Percentiles rank a stretch among this genome's conserved stretches.
These are phyloP conservation scores for Amanita phalloides DNA, from an alignment of 768 basidiomycete genomes.

Conservation along the genomic window DNA sequence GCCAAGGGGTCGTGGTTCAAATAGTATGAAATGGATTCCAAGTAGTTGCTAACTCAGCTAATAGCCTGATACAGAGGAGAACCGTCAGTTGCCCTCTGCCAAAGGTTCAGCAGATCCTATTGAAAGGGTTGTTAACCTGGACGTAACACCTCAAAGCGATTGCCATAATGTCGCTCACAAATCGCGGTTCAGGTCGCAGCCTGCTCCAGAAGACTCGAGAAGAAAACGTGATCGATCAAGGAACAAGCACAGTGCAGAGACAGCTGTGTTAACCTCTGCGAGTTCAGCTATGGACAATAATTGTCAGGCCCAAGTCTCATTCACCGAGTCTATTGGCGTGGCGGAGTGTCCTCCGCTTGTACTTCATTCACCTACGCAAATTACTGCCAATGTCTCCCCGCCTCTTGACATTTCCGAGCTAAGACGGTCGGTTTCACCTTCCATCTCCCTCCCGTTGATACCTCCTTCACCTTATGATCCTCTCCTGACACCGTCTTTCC, in stretches of 20 bases:
- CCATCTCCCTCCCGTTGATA: slow-evolving; percentile 22
- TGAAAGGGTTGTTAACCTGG: slow-evolving; percentile 31
- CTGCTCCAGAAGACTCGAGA: slow-evolving; percentile 14
- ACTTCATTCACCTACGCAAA: slow-evolving; percentile 21
- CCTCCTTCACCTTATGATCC: slow-evolving; percentile 74
- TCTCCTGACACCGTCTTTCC: slow-evolving; percentile 62
- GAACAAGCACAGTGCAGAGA: slow-evolving; percentile 10
- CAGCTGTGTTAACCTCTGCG: slow-evolving; percentile 15
- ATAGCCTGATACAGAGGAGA: slow-evolving; percentile 36
- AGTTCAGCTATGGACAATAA: slow-evolving; percentile 13
- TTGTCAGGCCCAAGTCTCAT: slow-evolving; percentile 7
- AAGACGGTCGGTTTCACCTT: slow-evolving; percentile 17
- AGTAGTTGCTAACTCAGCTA: background rate
- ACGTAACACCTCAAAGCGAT: slow-evolving; percentile 28
- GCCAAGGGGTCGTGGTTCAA: slow-evolving; percentile 50
- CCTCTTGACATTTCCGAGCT: slow-evolving; percentile 13
- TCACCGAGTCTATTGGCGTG: slow-evolving; percentile 12
- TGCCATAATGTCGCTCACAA: slow-evolving; percentile 25
- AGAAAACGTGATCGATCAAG: slow-evolving; percentile 14
- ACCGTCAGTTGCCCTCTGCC: slow-evolving; percentile 24
- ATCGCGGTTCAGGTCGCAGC: slow-evolving; percentile 32
- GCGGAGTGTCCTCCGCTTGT: slow-evolving; percentile 25
- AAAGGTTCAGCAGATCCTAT: slow-evolving; percentile 24
- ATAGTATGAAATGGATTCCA: slow-evolving; percentile 35
- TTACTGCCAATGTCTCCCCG: slow-evolving; percentile 12